These are phyloP conservation scores for Rhizopogon vulgaris DNA, from an alignment of 768 basidiomycete species.

Conservation along the genomic window DNA sequence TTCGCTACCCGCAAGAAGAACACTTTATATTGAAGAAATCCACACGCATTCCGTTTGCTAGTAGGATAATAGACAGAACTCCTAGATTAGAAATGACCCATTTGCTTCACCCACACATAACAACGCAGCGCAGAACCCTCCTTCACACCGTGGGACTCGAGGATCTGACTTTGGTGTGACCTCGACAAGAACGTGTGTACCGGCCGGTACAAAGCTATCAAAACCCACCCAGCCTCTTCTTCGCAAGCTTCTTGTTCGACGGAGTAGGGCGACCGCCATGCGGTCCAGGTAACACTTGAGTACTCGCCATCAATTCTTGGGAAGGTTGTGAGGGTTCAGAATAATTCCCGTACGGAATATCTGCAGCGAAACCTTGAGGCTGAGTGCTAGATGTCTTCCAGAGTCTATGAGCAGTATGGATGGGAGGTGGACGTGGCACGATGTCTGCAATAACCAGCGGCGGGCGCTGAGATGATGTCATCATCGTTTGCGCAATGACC, in stretches of 20 bases:
- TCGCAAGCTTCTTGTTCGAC: constrained; percentile 43
- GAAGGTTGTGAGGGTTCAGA: constrained; percentile 14
- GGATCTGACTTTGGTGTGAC: too few relatives aligned
- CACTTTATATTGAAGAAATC: too few relatives aligned
- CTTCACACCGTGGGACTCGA: too few relatives aligned
- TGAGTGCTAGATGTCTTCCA: constrained; percentile 7
- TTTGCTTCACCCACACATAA: too few relatives aligned
- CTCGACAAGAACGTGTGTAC: constrained; percentile 9
- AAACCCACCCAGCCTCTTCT: constrained; percentile 75
- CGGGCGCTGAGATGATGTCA: constrained; percentile 24
- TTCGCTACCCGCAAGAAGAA: too few relatives aligned
- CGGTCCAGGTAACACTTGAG: constrained; percentile 66
- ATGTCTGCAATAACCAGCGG: constrained; percentile 34
- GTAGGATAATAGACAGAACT: too few relatives aligned
- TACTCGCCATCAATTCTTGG: constrained; percentile 51
- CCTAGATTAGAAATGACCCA: too few relatives aligned
- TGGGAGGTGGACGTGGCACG: constrained; percentile 15
- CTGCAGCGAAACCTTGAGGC: background rate
- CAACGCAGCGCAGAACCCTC: too few relatives aligned
- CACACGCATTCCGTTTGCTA: too few relatives aligned
- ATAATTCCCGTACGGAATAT: constrained; percentile 14
- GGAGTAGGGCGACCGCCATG: constrained; percentile 54
- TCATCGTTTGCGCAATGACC: constrained; percentile 15
- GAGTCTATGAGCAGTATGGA: constrained; percentile 2
- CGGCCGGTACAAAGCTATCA: constrained; percentile 29